Evolutionary conservation across 2,329 filamentous ascomycete species (phyloP).

Genomic region (Aspergillus nomiae): DNA sequence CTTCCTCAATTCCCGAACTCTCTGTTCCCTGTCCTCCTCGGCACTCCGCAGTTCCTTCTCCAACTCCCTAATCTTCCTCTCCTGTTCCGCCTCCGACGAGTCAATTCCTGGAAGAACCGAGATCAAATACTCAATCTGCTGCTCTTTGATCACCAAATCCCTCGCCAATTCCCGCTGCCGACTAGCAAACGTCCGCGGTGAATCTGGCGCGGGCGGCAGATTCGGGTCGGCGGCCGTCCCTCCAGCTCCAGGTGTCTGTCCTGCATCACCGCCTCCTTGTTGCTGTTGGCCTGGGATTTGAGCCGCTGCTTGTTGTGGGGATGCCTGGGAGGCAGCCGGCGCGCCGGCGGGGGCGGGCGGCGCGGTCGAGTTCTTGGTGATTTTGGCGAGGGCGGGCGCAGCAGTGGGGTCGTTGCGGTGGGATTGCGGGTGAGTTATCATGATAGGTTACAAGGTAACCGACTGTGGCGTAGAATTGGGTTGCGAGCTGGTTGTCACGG

Average conservation of each 20-base stretch:
- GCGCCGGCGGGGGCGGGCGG: slow-evolving; percentile 35
- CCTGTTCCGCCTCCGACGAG: slow-evolving; percentile 48
- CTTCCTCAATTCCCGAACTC: slow-evolving; percentile 44
- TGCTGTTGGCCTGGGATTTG: slow-evolving; percentile 17
- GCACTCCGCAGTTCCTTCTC: slow-evolving; percentile 47
- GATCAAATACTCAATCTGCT: slow-evolving; percentile 54
- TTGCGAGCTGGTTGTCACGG: slow-evolving; percentile 42
- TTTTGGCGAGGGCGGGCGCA: slow-evolving; percentile 43
- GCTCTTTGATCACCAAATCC: slow-evolving; percentile 52
- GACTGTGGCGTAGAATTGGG: slow-evolving; percentile 54
- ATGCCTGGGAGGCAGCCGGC: slow-evolving; percentile 22
- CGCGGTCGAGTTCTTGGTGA: slow-evolving; percentile 42
- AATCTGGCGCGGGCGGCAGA: slow-evolving; percentile 42
- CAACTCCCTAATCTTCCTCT: slow-evolving; percentile 44
- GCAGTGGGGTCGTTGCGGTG: slow-evolving; percentile 34
- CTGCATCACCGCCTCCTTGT: slow-evolving; percentile 12
- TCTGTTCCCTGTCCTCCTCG: slow-evolving; percentile 45
- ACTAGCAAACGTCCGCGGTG: slow-evolving; percentile 43
- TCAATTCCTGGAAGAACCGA: slow-evolving; percentile 49
- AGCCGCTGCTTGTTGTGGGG: slow-evolving; percentile 17
- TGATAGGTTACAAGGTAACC: slow-evolving; percentile 51
- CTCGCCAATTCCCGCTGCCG: slow-evolving; percentile 51
- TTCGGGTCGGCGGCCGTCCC: slow-evolving; percentile 31
- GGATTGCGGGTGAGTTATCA: slow-evolving; percentile 44
- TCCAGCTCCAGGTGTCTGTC: slow-evolving; percentile 18